Base-by-base conservation (phyloP, 495 filamentous ascomycete genomes). In the Hamigera avellanea region DNA sequence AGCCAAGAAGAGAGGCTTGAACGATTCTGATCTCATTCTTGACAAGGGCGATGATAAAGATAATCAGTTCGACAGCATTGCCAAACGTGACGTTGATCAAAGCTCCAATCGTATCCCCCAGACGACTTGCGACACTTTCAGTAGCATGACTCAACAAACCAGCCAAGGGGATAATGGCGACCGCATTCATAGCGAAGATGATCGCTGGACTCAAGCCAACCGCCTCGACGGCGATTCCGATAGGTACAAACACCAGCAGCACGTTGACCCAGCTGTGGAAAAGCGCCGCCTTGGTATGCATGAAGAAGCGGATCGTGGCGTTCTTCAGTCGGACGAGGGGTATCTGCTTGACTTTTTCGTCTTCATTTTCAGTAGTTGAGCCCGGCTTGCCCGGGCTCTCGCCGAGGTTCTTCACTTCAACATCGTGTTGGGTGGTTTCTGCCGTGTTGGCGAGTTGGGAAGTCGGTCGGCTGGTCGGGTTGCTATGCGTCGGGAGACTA, bases 1-100 rank as follows among this genome's bases (percentile, higher is more conserved):
- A 93, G 14, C 87, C 87, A 14, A 94, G 64, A 40, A 94, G 62
- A 0, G 86, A 87, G 2, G 87, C 84, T 59, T 94, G 87, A 5
- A 94, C 86, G 43, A 93, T 87, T 28, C 75, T 70, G 44, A 95
- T 93, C 59, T 94, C 78, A 59, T 86, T 72, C 73, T 54, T 46
- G 41, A 57, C 58, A 8, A 57, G 36, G 8, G 47, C 50, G 39
- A 57, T 64, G 26, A 54, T 62, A 42, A 86, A 91, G 45, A 91
- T 86, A 55, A 91, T 91, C 48, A 93, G 59, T 61, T 93, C 85
- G 2, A 93, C 85, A 15, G 85, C 84, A 56, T 93, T 93, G 37
- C 85, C 85, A 58, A 91, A 91, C 14, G 83, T 86, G 8, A 89
- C 83, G 44, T 89, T 93, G 53, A 89, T 72, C 48, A 91, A 56